Base-by-base conservation (phyloP, 139 green algal species). In the Chlorella vulgaris region DNA sequence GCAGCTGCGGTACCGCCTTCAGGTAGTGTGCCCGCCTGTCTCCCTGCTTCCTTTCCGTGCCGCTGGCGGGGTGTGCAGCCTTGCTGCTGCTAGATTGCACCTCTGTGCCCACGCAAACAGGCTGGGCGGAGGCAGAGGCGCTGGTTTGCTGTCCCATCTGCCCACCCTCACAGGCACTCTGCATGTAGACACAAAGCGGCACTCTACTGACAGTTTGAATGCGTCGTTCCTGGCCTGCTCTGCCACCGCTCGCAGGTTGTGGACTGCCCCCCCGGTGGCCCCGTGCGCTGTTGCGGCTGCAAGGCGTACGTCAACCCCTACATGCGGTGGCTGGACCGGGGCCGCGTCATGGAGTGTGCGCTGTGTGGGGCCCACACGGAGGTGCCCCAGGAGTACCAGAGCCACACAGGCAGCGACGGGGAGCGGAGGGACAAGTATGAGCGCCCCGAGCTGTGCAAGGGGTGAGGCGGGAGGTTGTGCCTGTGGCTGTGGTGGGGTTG, bases 291-390 rank as follows among this genome's bases (percentile, higher is more conserved):
- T 84, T 51, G 38, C 19, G 76, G 86, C 40, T 98, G 95, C 91
- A 94, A 94, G 83, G 95, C 95, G 1, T 98, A 98, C 89, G 92
- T 98, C 80, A 96, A 96, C 85, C 90, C 94, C 28, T 96, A 91
- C 87, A 93, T 97, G 87, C 87, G 88, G 26, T 98, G 86, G 53
- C 67, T 84, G 6, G 86, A 92, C 55, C 84, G 74, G 40, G 88
- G 88, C 26, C 80, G 91, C 53, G 90, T 81, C 40, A 75, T 75
- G 51, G 74, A 81, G 40, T 98, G 95, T 90, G 92, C 90, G 84
- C 94, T 98, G 74, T 98, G 95, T 85, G 80, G 83, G 28, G 51
- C 58, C 35, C 7, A 60, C 63, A 95, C 90, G 69, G 61, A 87
- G 40, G 93, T 90, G 50, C 93, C 94, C 7, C 81, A 88, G 6